Conservation (phyloP, 148 eudicot genomes). For the Dianthus caryophyllus region DNA sequence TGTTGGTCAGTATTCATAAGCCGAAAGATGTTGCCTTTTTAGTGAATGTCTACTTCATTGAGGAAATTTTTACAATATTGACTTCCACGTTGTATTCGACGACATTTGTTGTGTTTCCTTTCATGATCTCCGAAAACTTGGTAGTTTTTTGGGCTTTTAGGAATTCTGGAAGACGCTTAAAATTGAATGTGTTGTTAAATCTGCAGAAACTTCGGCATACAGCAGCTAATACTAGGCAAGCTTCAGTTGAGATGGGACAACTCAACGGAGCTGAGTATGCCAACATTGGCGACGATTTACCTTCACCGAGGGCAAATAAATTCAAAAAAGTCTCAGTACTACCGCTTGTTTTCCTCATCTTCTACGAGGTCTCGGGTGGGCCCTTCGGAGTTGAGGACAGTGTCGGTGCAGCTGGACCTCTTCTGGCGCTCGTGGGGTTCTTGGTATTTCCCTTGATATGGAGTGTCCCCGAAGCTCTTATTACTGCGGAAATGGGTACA, state of each 20-base stretch:
- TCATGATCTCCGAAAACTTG: background rate
- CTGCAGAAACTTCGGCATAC: slow-evolving; percentile 46
- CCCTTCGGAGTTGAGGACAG: slow-evolving; percentile 51
- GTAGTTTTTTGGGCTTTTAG: background rate
- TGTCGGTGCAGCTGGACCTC: slow-evolving; percentile 52
- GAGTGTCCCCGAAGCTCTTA: slow-evolving; percentile 51
- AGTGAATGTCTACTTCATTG: slow-evolving; percentile 1
- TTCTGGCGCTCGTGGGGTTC: slow-evolving; percentile 44
- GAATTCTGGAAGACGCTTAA: slow-evolving; percentile 1
- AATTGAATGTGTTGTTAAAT: slow-evolving; percentile 22
- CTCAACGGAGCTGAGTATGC: slow-evolving; percentile 33
- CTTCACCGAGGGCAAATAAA: slow-evolving; percentile 35
- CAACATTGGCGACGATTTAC: slow-evolving; percentile 21
- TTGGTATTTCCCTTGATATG: slow-evolving; percentile 46
- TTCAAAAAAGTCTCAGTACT: slow-evolving; percentile 35
- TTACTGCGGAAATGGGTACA: slow-evolving; percentile 51
- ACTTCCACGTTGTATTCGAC: background rate
- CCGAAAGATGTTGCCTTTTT: background rate
- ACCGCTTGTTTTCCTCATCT: slow-evolving; percentile 48
- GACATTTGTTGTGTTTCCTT: background rate
- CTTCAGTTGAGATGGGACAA: slow-evolving; percentile 40
- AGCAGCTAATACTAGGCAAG: slow-evolving; percentile 34
- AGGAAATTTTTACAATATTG: background rate
- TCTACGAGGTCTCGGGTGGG: slow-evolving; percentile 50
- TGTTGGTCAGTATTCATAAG: slow-evolving; percentile 2